phyloP scores from a whole-genome alignment of 345 rosid genomes.

The Acer negundo region DNA sequence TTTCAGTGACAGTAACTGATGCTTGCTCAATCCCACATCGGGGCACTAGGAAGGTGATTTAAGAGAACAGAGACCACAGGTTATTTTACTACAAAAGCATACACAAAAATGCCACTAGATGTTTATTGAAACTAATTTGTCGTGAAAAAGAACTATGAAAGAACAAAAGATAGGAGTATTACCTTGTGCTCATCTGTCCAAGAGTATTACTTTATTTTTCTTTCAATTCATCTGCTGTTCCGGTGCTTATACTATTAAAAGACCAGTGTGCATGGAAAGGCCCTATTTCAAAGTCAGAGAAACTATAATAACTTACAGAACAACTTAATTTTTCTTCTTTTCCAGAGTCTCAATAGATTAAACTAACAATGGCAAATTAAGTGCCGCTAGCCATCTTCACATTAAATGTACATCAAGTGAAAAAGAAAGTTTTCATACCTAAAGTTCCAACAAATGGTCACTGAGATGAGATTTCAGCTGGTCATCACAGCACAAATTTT shows the following conservation, averaged over 20 bases:
- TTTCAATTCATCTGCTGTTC: neutral
- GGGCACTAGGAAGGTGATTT: neutral
- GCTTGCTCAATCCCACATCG: neutral
- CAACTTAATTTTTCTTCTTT: neutral
- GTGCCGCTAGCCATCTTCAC: neutral
- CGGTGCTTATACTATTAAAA: no score
- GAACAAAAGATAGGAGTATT: neutral
- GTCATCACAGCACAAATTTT: neutral
- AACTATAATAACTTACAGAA: neutral
- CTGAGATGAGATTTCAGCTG: conserved; percentile 1
- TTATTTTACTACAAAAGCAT: neutral
- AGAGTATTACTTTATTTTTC: neutral
- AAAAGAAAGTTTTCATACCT: neutral
- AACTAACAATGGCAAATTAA: neutral
- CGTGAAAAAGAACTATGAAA: neutral
- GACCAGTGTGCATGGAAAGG: neutral
- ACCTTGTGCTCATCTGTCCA: neutral
- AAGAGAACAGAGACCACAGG: neutral
- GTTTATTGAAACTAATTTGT: neutral
- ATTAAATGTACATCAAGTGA: neutral
- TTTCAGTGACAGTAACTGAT: neutral
- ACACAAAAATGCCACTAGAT: neutral
- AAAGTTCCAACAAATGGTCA: neutral
- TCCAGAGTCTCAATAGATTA: neutral
- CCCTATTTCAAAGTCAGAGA: neutral